These are phyloP conservation scores for Nannochloropsis granulata DNA, from an alignment of 108 stramenopile genomes.

Conservation along the genomic window DNA sequence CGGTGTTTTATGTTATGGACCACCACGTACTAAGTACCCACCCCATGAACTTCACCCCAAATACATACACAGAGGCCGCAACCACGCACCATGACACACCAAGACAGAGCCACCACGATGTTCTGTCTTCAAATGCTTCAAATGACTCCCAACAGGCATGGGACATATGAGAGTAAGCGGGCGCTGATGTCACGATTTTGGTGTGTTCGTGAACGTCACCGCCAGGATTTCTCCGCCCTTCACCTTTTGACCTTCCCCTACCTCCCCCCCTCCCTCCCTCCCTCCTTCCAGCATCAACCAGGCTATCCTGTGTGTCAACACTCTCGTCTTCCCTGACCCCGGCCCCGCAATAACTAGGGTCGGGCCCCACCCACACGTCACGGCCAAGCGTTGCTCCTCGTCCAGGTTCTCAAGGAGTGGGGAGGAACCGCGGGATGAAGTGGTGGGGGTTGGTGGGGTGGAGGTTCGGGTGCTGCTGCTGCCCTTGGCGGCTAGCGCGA, in stretches of 20 bases:
- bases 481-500: no score
- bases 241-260: neutral
- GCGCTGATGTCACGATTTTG: neutral
- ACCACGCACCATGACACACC: neutral
- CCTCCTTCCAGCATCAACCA: constrained; percentile 36
- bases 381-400: neutral
- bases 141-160: no score
- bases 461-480: no score
- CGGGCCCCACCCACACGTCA: neutral
- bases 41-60: no score
- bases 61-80: no score
- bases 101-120: constrained; percentile 54
- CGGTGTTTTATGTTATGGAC: no score
- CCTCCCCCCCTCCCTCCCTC: no score
- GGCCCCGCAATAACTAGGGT: constrained; percentile 53
- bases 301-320: constrained; percentile 67
- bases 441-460: no score
- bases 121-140: neutral
- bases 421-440: neutral
- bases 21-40: no score
- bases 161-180: no score
- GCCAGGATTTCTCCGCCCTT: neutral
- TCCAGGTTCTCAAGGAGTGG: neutral
- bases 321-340: constrained; percentile 73
- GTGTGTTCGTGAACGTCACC: neutral